Base-by-base conservation (phyloP, 805 yeast species). In the Starmerella potacharoeniae region DNA sequence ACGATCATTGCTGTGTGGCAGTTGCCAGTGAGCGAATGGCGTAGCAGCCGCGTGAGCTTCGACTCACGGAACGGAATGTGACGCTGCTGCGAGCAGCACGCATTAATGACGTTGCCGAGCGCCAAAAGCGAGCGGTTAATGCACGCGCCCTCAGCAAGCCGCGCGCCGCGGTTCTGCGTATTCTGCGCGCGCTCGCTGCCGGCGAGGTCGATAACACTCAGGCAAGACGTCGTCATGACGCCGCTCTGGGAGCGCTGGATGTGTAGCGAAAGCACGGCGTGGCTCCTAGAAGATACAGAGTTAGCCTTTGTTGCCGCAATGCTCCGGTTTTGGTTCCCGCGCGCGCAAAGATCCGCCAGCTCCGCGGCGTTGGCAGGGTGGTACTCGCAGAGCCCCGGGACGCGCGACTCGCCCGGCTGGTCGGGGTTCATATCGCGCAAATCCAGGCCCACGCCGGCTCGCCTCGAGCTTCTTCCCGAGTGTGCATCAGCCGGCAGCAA, bases 1-100 rank as follows among this genome's bases (percentile, higher is more conserved):
- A 89, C 97, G 60, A 91, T 86, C 97, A 91, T 91, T 5, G 88
- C 90, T 0, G 97, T 91, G 66, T 86, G 84, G 69, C 97, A 91
- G 66, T 88, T 87, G 0, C 97, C 97, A 3, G 96, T 96, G 13
- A 91, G 72, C 0, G 96, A 89, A 65, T 86, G 88, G 66, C 90
- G 88, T 54, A 91, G 75, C 50, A 91, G 73, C 60, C 97, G 72
- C 0, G 97, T 91, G 53, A 91, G 73, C 64, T 90, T 90, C 7
- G 95, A 87, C 67, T 91, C 95, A 62, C 97, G 72, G 68, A 86
- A 91, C 0, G 97, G 97, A 10, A 91, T 79, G 70, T 89, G 96
- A 55, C 82, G 75, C 46, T 55, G 55, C 44, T 90, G 73, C 22
- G 49, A 46, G 30, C 49, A 46, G 30, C 49, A 46, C 1, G 97